Evolutionary conservation across 2,329 filamentous ascomycete genomes (phyloP).

Genomic region (Colletotrichum cereale): DNA sequence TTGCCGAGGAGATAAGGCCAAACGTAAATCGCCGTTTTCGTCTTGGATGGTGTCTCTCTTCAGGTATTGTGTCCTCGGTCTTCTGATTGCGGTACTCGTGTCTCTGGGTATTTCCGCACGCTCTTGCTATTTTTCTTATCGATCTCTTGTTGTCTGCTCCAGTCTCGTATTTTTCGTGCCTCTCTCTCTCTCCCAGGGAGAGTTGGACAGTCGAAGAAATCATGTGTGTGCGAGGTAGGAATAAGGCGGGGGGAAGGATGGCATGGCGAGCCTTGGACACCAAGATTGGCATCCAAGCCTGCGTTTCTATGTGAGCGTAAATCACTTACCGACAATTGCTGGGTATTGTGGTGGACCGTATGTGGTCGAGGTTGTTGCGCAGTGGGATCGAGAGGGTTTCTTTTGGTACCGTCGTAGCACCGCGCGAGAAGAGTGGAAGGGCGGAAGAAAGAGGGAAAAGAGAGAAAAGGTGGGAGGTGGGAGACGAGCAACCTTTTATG

Average conservation of each 20-base stretch:
- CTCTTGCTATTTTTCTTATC: slow-evolving; percentile 13
- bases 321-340: slow-evolving; percentile 34
- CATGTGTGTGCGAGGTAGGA: background rate
- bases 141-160: background rate
- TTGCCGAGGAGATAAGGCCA: background rate
- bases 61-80: background rate
- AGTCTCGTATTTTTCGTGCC: slow-evolving; percentile 11
- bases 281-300: slow-evolving; percentile 13
- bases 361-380: slow-evolving; percentile 30
- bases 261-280: slow-evolving; percentile 11
- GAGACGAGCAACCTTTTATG: slow-evolving; percentile 39
- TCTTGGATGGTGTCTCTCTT: slow-evolving; percentile 1
- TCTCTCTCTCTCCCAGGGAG: background rate
- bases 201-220: slow-evolving; percentile 2
- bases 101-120: background rate
- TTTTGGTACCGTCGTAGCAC: slow-evolving; percentile 40
- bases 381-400: slow-evolving; percentile 41
- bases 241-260: background rate
- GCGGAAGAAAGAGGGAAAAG: slow-evolving; percentile 30
- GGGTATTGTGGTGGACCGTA: slow-evolving; percentile 24
- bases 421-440: slow-evolving; percentile 37
- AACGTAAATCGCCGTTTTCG: slow-evolving; percentile 30
- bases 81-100: background rate
- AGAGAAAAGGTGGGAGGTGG: slow-evolving; percentile 27
- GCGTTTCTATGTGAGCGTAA: slow-evolving; percentile 13